A percentile compares a stretch with the other conserved stretches of the same genome.
These are phyloP conservation scores for Argentina anserina DNA, from an alignment of 306 rosid genomes.

Conservation along the genomic window DNA sequence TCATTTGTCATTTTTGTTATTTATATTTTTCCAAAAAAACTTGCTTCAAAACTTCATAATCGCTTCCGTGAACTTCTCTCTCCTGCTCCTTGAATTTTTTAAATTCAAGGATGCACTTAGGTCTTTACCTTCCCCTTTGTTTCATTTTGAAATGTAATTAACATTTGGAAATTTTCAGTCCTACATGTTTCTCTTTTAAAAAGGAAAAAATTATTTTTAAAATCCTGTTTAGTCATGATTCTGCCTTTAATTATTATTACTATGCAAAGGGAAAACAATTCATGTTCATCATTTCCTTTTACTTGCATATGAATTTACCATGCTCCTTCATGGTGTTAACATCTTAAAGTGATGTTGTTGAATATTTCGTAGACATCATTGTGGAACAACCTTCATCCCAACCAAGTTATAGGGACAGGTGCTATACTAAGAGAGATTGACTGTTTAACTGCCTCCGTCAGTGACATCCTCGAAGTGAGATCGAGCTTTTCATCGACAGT, in stretches of 20 bases:
- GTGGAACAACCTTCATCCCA: constrained; percentile 91
- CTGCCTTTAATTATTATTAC: too few relatives aligned
- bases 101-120: background rate
- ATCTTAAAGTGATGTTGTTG: constrained; percentile 7
- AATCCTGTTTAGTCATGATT: background rate
- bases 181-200: too few relatives aligned
- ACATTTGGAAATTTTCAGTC: too few relatives aligned
- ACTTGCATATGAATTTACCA: constrained; percentile 10
- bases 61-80: too few relatives aligned
- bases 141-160: too few relatives aligned
- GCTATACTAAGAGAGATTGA: constrained; percentile 76
- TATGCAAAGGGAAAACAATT: too few relatives aligned
- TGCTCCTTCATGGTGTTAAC: constrained; percentile 15
- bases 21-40: background rate
- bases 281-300: background rate
- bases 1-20: background rate
- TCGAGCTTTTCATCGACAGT: constrained; percentile 52
- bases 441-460: constrained; percentile 79
- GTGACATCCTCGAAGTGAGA: constrained; percentile 70
- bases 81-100: background rate
- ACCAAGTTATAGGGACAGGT: constrained; percentile 81
- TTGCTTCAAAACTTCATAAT: background rate
- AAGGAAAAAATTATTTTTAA: background rate
- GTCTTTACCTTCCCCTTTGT: too few relatives aligned
- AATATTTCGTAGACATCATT: constrained; percentile 66